Base-by-base conservation (phyloP, 805 yeast species). In the Monosporozyma aerobia region DNA sequence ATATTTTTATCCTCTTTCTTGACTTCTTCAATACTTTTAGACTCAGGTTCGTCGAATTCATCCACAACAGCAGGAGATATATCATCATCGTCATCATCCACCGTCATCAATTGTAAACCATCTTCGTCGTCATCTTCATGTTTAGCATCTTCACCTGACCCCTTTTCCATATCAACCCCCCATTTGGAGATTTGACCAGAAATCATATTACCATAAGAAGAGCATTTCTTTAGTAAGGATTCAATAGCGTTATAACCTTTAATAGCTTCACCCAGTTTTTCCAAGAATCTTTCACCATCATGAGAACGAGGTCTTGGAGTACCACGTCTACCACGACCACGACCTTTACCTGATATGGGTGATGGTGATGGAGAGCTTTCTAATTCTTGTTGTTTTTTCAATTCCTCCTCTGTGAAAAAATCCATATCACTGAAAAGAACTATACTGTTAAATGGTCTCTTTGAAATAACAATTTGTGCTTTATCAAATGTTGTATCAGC, bases 161-260 rank as follows among this genome's bases (percentile, higher is more conserved):
- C 70, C 14, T 87, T 88, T 37, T 82, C 79, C 8, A 84, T 76
- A 47, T 79, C 76, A n/a, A 89, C 88, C 35, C 97, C 97, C 99
- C 99, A 92, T 55, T 78, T 76, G 48, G 73, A 74, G 70, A 94
- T 87, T 56, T 87, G 94, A 11, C 71, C 67, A 5, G 89, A 76
- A 53, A 94, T 89, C 7, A 74, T 67, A 14, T 76, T 73, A 53
- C 97, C 96, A 58, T 86, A 83, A 16, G 79, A 78, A 9, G 90
- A 81, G 72, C 99, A 94, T 58, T 82, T 79, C 54, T 81, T 81
- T 56, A 94, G 88, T 58, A 94, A 73, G n/a, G 95, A 85, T 60
- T 92, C 98, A 45, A 94, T 96, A 0, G 99, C 98, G 56, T 83
- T 84, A 66, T 94, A 94, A 5, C 98, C 98, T 61, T 82, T 80